Base-by-base conservation (phyloP, 176 grass and related monocot species). In the Neostapfia colusana region DNA sequence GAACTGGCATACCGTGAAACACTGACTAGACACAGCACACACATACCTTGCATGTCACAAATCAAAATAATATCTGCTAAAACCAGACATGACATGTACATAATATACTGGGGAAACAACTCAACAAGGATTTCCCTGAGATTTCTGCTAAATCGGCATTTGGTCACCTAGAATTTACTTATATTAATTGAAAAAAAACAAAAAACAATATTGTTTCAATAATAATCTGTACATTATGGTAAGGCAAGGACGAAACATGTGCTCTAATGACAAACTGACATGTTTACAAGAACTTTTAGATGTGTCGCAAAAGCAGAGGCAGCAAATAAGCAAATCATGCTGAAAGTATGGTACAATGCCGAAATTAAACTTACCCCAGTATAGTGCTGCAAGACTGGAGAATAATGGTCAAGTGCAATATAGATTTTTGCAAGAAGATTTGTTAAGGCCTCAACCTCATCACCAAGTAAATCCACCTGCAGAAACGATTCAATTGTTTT, bases 381-480 rank as follows among this genome's bases (percentile, higher is more conserved):
- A 42, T 92, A 92, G 71, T 92, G 86, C 55, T 92, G 90, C 53
- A 92, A 63, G 42, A 92, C 82, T 68, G 90, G 90, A 85, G 85
- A 88, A 67, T 92, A 92, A 79, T 92, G 90, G 50, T 92, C 90
- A 1, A 92, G 79, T 39, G 79, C 86, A 55, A 85, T 80, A 49
- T 88, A 88, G n/a, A 92, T 88, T 85, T 88, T 92, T 59, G 83
- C 82, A 88, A 92, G 90, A 80, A 92, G 86, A 83, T 67, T 50
- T 10, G 80, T 76, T 59, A 92, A 84, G 73, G 80, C 51, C 67
- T 92, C 90, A 86, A 92, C 90, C 38, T 92, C 90, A 72, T 92
- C 90, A 63, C 90, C 90, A 55, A 92, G 83, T 68, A 92, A 85
- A 92, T 92, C 90, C 48, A 92, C 90, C 90, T 92, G 90, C 48